Base-by-base conservation (phyloP, 2,329 filamentous ascomycete genomes). In the Pseudogymnoascus sp. region DNA sequence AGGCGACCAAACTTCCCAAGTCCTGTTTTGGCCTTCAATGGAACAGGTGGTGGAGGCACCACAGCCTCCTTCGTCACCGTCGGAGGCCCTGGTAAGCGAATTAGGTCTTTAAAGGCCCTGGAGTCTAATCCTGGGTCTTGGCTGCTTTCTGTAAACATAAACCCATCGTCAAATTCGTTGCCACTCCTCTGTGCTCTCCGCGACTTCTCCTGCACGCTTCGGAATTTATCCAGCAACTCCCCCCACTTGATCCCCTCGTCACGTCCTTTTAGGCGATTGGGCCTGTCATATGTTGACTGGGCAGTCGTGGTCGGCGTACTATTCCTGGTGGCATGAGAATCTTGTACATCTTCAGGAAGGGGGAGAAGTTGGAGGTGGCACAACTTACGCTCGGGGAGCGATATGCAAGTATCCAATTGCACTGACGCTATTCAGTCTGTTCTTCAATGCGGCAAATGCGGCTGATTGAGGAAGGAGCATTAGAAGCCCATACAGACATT, bases 391-490 rank as follows among this genome's bases (percentile, higher is more conserved):
- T 81, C 90, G 79, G 32, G 84, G 89, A 64, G 87, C 86, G 66
- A 89, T 88, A 71, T 97, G 93, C 64, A 99, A 78, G 73, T 96
- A 96, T 43, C 93, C 94, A 72, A 99, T 97, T 59, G 94, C 92
- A 77, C 90, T 96, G 67, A 99, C 94, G 74, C 90, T 96, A 74
- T 97, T 97, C 58, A 99, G 81, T 41, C 94, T 86, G 71, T 99
- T 99, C 73, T 97, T 97, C 62, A 99, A 79, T 2, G 94, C 93
- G 28, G 92, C 94, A 75, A 99, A 99, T 7, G 94, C 95, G 28
- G 91, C 95, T 14, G 93, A 97, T 75, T 99, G 94, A 0, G 94
- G 94, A n/a, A 99, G 82, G 16, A 99, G 86, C 94, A 99, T 99
- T 60, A 99, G 80, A 50, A 99, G 83, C 8, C 94, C 94, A 70